Conservation (phyloP, 805 yeast genomes). For the Metschnikowia gruessii region DNA sequence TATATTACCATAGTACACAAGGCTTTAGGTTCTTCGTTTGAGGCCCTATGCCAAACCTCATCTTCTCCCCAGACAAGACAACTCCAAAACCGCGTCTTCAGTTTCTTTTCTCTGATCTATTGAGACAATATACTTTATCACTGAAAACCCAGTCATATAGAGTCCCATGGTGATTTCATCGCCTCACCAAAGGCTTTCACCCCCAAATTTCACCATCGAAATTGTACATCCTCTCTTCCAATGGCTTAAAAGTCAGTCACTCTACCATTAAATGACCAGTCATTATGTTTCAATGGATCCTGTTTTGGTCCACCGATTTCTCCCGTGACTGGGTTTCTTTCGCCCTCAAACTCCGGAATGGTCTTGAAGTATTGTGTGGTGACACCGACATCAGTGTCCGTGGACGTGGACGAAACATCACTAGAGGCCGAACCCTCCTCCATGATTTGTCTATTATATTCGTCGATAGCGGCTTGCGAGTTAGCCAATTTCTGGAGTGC, state of each 20-base stretch:
- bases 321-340: slow-evolving; percentile 88
- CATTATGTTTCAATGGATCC: slow-evolving; percentile 82
- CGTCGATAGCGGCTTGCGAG: slow-evolving; percentile 75
- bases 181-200: too few relatives aligned
- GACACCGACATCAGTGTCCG: slow-evolving; percentile 56
- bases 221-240: neutral
- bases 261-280: slow-evolving; percentile 93
- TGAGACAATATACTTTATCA: too few relatives aligned
- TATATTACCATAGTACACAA: too few relatives aligned
- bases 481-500: slow-evolving; percentile 75
- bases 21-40: too few relatives aligned
- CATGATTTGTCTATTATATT: slow-evolving; percentile 52
- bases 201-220: neutral
- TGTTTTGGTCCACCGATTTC: slow-evolving; percentile 98
- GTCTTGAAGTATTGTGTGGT: slow-evolving; percentile 71
- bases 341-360: slow-evolving; percentile 95
- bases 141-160: too few relatives aligned
- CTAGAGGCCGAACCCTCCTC: slow-evolving; percentile 18
- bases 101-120: too few relatives aligned
- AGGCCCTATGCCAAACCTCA: too few relatives aligned
- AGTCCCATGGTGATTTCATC: too few relatives aligned
- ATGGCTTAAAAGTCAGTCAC: slow-evolving; percentile 77
- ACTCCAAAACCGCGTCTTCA: too few relatives aligned
- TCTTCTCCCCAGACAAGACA: too few relatives aligned
- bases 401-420: slow-evolving; percentile 24